phyloP scores from a whole-genome alignment of 2,329 filamentous ascomycete genomes.

The Bipolaris zeicola region DNA sequence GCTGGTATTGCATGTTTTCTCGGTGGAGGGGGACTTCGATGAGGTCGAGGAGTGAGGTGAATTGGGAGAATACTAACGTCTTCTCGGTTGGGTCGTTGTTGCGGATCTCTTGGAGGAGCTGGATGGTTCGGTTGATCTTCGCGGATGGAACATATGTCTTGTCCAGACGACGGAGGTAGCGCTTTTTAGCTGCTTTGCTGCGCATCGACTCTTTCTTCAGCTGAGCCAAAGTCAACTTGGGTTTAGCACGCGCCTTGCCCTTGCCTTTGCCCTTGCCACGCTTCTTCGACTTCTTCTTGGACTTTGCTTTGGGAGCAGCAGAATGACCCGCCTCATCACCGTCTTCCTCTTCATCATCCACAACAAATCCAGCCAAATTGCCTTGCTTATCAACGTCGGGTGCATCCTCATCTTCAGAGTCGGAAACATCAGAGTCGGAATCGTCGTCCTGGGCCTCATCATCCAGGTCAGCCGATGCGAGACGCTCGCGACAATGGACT shows the following conservation, averaged over 20 bases:
- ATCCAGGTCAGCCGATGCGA: slow-evolving; percentile 36
- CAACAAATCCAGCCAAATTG: slow-evolving; percentile 61
- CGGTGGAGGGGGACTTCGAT: slow-evolving; percentile 72
- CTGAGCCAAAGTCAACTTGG: slow-evolving; percentile 61
- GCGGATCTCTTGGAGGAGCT: slow-evolving; percentile 63
- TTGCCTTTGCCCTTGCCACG: slow-evolving; percentile 46
- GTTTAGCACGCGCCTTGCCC: slow-evolving; percentile 46
- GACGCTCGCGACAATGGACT: slow-evolving; percentile 66
- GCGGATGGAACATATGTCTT: slow-evolving; percentile 75
- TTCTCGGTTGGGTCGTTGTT: slow-evolving; percentile 66
- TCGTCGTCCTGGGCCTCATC: slow-evolving; percentile 40
- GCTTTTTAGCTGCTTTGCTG: slow-evolving; percentile 67
- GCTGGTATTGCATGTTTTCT: slow-evolving; percentile 64
- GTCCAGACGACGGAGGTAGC: slow-evolving; percentile 71
- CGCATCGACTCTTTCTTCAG: slow-evolving; percentile 70
- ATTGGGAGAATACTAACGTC: slow-evolving; percentile 82
- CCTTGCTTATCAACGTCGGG: slow-evolving; percentile 45
- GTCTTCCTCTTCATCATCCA: slow-evolving; percentile 53
- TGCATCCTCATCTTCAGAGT: slow-evolving; percentile 36
- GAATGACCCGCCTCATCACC: slow-evolving; percentile 14
- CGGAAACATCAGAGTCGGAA: slow-evolving; percentile 33
- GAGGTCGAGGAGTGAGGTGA: slow-evolving; percentile 78
- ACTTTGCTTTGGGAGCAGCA: slow-evolving; percentile 22
- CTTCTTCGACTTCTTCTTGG: slow-evolving; percentile 23
- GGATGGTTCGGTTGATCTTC: slow-evolving; percentile 72